Evolutionary conservation across 305 asterid genomes (phyloP), one percentile per base, ranked within the genome.

Genomic region (Coffea humblotiana): DNA sequence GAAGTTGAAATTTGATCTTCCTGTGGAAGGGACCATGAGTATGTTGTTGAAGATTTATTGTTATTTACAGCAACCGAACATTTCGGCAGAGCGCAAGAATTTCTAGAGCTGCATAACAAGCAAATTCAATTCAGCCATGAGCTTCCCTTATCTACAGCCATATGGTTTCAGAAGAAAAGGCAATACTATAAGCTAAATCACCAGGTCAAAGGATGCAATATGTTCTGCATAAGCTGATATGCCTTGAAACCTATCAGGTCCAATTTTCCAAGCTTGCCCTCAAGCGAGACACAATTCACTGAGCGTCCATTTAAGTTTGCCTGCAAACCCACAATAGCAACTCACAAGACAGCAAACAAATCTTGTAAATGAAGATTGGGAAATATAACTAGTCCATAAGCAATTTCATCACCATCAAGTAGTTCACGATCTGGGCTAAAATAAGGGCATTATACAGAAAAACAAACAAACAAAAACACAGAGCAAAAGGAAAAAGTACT

Each of bases 231-330:
- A 89, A 96, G 90, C 73, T 90, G 87, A 87, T 85, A 85, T 82
- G 91, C 88, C 81, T 81, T 85, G 54, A 89, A 84, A 81, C 98
- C 98, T 29, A 91, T 77, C 83, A 96, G 77, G 84, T 94, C 98
- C 83, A 96, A 69, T 81, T 83, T 92, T 43, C 89, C 98, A 66
- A 96, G 95, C 82, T 88, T 91, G 35, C 92, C 93, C 86, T 87
- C 96, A 69, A 90, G 96, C 83, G 97, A 89, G 81, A 84, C 74
- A 79, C 97, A 94, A 56, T 71, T 83, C 82, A 86, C 89, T 74
- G 91, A 81, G 85, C 79, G 77, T 25, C 83, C 85, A 80, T 86
- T 63, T 61, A 29, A 79, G 75, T 86, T 92, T 75, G 83, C 82
- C 98, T 92, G 95, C 84, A 88, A 45, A 72, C 2, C 72, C 60